Evolutionary conservation across 2,329 filamentous ascomycete genomes (phyloP).

Genomic region (Orbilia oligospora): DNA sequence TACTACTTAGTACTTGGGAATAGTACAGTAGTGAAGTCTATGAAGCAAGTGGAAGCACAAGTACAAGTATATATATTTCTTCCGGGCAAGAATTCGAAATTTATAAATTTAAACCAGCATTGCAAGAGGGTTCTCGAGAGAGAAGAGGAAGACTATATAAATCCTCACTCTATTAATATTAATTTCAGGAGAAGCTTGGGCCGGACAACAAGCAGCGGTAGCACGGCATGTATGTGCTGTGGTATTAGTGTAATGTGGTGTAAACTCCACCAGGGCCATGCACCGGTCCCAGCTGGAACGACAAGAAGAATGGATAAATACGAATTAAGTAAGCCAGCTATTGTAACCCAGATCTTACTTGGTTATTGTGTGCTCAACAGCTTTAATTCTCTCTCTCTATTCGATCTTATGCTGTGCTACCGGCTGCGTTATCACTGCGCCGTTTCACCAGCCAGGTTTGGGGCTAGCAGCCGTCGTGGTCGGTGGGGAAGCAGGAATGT

Average conservation of each 20-base stretch:
- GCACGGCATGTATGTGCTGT: background rate
- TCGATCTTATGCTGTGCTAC: conserved; percentile 32
- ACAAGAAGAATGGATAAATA: background rate
- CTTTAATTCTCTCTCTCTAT: background rate
- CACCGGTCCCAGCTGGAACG: background rate
- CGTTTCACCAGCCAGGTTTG: conserved; percentile 42
- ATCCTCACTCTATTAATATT: background rate
- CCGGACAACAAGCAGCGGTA: background rate
- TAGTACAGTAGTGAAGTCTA: too few species aligned
- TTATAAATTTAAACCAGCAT: too few species aligned
- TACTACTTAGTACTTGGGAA: background rate
- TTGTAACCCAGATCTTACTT: background rate
- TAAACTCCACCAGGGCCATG: conserved; percentile 6
- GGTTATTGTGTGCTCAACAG: background rate
- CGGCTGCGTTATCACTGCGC: conserved; percentile 49
- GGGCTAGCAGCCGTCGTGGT: conserved; percentile 17
- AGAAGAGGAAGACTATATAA: too few species aligned
- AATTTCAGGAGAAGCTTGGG: background rate
- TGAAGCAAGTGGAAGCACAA: background rate
- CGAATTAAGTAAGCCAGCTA: background rate
- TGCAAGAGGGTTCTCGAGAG: background rate
- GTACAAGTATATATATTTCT: too few species aligned
- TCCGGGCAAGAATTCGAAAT: background rate
- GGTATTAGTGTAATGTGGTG: background rate
- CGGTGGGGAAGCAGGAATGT: background rate